phyloP scores from a whole-genome alignment of 768 basidiomycete genomes.

The Suillus paluster region DNA sequence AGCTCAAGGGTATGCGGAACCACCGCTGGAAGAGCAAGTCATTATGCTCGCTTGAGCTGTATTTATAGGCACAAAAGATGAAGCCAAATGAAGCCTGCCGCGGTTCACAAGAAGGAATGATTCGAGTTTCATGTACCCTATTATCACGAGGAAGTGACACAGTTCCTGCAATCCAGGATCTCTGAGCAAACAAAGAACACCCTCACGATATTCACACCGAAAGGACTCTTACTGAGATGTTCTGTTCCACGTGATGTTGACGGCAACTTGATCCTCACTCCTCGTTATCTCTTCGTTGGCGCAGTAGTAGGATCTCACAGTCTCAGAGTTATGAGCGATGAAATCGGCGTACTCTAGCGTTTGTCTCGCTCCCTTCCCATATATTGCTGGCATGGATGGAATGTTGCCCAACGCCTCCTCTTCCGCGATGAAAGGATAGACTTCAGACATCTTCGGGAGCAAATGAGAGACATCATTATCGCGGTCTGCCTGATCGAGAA shows the following conservation, averaged over 20 bases:
- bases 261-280: too few species aligned
- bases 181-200: too few species aligned
- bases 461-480: neutral
- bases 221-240: too few species aligned
- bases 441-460: neutral
- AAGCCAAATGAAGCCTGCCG: neutral
- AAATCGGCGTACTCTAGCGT: slow-evolving; percentile 5
- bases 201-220: too few species aligned
- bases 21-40: neutral
- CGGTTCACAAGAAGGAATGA: neutral
- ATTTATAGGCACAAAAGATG: too few species aligned
- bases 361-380: neutral
- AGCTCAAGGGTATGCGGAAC: neutral
- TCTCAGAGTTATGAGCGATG: slow-evolving; percentile 1
- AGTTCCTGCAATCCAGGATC: too few species aligned
- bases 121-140: too few species aligned
- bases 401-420: neutral
- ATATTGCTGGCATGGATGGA: neutral
- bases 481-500: neutral
- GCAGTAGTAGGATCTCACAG: neutral
- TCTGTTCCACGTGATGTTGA: too few species aligned
- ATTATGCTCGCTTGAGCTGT: neutral
- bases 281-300: too few species aligned
- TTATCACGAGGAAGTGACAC: too few species aligned
- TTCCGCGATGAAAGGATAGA: slow-evolving; percentile 1